A percentile compares a stretch with the other conserved stretches of the same genome.
Conservation (phyloP, 345 rosid genomes). For the Linum tenue region DNA sequence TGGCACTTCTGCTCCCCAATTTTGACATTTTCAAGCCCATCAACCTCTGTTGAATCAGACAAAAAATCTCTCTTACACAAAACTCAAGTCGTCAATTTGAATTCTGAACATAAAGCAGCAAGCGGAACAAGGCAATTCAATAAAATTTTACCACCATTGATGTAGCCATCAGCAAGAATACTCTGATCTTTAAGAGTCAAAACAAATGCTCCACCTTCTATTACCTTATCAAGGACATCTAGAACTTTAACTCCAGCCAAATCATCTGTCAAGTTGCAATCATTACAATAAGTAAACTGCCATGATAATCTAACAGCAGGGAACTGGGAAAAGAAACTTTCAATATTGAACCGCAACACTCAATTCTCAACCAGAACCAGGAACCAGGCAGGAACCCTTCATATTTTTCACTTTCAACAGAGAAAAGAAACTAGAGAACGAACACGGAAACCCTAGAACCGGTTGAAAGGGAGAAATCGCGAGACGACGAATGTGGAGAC, state of each 20-base stretch:
- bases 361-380: too few species aligned
- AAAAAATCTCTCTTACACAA: conserved; percentile 32
- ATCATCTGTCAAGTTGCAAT: conserved; percentile 43
- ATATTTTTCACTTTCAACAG: too few species aligned
- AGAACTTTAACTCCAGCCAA: conserved; percentile 80
- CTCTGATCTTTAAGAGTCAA: conserved; percentile 88
- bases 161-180: conserved; percentile 71
- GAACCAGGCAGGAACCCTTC: too few species aligned
- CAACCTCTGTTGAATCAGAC: conserved; percentile 55
- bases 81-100: conserved; percentile 16
- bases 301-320: conserved; percentile 4
- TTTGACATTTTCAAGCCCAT: conserved; percentile 97
- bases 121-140: neutral
- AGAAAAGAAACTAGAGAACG: too few species aligned
- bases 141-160: conserved; percentile 60
- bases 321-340: too few species aligned
- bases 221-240: conserved; percentile 85
- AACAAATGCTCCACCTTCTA: conserved; percentile 92
- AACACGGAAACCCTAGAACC: too few species aligned
- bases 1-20: conserved; percentile 95
- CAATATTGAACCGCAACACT: too few species aligned
- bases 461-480: too few species aligned
- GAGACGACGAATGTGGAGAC: too few species aligned
- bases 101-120: neutral
- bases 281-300: conserved; percentile 2